phyloP scores from a whole-genome alignment of 768 basidiomycete genomes.

The Collybia nuda region DNA sequence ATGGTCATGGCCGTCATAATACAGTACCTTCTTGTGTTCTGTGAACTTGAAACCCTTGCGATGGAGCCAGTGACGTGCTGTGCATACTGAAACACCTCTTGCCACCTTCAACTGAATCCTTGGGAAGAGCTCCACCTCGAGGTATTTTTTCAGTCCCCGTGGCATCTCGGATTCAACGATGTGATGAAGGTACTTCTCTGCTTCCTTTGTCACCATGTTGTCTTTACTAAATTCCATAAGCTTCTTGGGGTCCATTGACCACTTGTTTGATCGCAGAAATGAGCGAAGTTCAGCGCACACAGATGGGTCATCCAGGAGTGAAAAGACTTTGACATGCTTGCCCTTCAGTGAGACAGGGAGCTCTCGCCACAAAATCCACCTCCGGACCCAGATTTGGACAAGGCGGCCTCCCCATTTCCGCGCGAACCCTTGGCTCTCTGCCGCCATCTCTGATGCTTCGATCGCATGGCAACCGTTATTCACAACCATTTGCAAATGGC shows the following conservation, averaged over 20 bases:
- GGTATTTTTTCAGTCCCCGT: not conserved
- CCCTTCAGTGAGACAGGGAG: not conserved
- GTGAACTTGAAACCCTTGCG: not conserved
- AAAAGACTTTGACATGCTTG: not conserved
- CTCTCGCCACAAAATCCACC: not conserved
- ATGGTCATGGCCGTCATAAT: slow-evolving; percentile 28
- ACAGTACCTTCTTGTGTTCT: slow-evolving; percentile 12
- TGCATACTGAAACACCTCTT: not conserved
- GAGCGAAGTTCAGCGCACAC: not conserved
- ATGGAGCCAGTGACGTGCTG: not conserved
- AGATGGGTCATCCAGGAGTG: not conserved
- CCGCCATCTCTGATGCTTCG: not conserved
- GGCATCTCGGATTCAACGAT: too few species aligned
- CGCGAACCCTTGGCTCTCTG: not conserved
- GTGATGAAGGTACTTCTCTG: not conserved
- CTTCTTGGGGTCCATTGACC: slow-evolving; percentile 1
- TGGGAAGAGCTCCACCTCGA: not conserved
- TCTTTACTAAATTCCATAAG: not conserved
- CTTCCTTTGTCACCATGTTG: not conserved
- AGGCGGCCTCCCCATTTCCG: not conserved
- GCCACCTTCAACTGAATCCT: not conserved
- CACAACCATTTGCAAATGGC: not conserved
- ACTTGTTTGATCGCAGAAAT: not conserved
- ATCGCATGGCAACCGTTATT: not conserved
- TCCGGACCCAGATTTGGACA: not conserved